Evolutionary conservation across 2,329 filamentous ascomycete genomes (phyloP).

Genomic region (Colletotrichum sidae): DNA sequence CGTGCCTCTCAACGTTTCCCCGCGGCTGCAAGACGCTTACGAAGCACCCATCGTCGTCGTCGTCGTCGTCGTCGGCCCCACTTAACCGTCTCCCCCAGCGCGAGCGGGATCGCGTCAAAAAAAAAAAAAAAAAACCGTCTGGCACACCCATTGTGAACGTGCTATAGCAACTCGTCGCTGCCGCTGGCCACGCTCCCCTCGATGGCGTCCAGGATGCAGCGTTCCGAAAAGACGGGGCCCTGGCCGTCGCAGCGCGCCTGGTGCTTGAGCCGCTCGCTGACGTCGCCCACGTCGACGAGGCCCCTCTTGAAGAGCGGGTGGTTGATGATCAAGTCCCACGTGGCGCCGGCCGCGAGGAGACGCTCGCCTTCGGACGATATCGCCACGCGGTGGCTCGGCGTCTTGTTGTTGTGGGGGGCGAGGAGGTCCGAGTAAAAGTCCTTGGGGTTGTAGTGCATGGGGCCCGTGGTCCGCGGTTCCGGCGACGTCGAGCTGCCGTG

Average conservation of each 20-base stretch:
- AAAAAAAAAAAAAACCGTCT: conserved; percentile 26
- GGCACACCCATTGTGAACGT: conserved; percentile 4
- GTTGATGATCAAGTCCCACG: conserved; percentile 90
- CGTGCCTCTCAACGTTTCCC: no score
- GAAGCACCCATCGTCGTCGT: no score
- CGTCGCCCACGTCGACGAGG: conserved; percentile 82
- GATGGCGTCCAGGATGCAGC: conserved; percentile 78
- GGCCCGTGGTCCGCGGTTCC: conserved; percentile 69
- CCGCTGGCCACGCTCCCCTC: conserved; percentile 81
- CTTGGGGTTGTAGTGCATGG: conserved; percentile 77
- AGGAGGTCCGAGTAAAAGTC: conserved; percentile 77
- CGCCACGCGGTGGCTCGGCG: conserved; percentile 75
- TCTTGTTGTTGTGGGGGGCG: conserved; percentile 71
- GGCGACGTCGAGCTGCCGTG: conserved; percentile 54
- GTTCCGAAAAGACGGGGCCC: conserved; percentile 88
- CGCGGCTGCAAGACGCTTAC: conserved; percentile 26
- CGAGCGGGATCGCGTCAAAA: neutral
- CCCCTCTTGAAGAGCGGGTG: conserved; percentile 83
- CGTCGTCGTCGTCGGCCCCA: no score
- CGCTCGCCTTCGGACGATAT: conserved; percentile 74
- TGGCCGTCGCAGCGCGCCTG: conserved; percentile 86
- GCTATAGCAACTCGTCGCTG: conserved; percentile 76
- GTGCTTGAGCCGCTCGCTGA: conserved; percentile 82
- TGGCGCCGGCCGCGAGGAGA: conserved; percentile 79
- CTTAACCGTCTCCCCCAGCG: no score